Evolutionary conservation across 805 yeast genomes (phyloP).

Genomic region (Candida gorgasii): DNA sequence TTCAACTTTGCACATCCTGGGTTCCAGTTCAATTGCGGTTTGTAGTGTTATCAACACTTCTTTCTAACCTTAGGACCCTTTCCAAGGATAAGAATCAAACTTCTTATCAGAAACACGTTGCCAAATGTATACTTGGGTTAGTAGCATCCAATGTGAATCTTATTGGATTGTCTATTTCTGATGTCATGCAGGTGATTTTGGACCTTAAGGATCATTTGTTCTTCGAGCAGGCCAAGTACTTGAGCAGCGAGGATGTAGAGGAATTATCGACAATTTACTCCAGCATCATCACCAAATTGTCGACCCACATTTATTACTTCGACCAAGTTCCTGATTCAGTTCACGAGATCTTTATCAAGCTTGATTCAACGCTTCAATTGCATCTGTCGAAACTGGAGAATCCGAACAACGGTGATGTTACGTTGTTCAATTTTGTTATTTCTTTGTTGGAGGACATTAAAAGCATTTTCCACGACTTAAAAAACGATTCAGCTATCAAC

Average conservation of each 20-base stretch:
- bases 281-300: slow-evolving; percentile 64
- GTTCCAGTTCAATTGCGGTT: slow-evolving; percentile 80
- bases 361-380: slow-evolving; percentile 31
- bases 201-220: slow-evolving; percentile 45
- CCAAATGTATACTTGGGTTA: slow-evolving; percentile 54
- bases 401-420: slow-evolving; percentile 13
- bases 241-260: slow-evolving; percentile 22
- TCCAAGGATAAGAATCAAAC: slow-evolving; percentile 19
- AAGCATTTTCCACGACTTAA: slow-evolving; percentile 30
- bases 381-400: slow-evolving; percentile 10
- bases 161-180: slow-evolving; percentile 85
- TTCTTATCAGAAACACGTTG: slow-evolving; percentile 36
- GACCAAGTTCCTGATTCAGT: slow-evolving; percentile 86
- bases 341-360: slow-evolving; percentile 57
- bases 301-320: slow-evolving; percentile 78
- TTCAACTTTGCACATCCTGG: slow-evolving; percentile 70
- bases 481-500: slow-evolving; percentile 35
- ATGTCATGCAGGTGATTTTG: slow-evolving; percentile 63
- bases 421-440: slow-evolving; percentile 21
- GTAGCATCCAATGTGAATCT: slow-evolving; percentile 78
- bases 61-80: slow-evolving; percentile 27
- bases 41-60: slow-evolving; percentile 52
- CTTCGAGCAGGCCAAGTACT: slow-evolving; percentile 23
- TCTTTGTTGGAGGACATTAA: slow-evolving; percentile 34
- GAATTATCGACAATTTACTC: slow-evolving; percentile 47